Base-by-base conservation (phyloP, 352 stramenopile species). In the Hyaloperonospora arabidopsidis region DNA sequence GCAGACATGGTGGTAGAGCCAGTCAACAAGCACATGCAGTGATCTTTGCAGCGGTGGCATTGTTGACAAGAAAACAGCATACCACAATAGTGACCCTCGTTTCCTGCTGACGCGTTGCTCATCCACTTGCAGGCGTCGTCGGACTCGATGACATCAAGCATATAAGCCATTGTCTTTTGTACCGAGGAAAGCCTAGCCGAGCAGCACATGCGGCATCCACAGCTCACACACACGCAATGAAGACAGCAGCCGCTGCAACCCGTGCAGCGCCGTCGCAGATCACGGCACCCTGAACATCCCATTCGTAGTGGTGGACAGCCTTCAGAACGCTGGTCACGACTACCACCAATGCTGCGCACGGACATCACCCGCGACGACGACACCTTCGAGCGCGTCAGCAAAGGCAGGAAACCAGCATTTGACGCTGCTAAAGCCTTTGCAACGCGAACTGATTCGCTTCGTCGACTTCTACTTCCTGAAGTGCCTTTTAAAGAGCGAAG, bases 151-250 rank as follows among this genome's bases (percentile, higher is more conserved):
- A 67, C 55, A 28, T 76, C 62, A 46, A 90, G 54, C 35, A 90
- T 67, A 22, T 83, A 54, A 5, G 45, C 49, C 49, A 90, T 59
- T 2, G 74, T 74, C 55, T 86, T 87, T 49, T 87, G 77, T 13
- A 88, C 77, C 0, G 67, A 73, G 0, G 69, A 53, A 25, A 70
- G 62, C 4, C 71, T 70, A 23, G 73, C 81, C 5, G 75, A 84
- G 43, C 75, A 79, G 64, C 80, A 90, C 72, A 87, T 80, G n/a
- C 77, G 72, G 34, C 80, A 90, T 11, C 72, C 70, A 49, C 80
- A 90, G 28, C 67, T 72, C 32, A 86, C 60, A 57, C 80, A 90
- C 14, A 80, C 68, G 17, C 80, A 90, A 59, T 90, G 80, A 18
- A 84, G 55, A 43, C 74, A 86, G 51, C 80, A 90, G 1, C 72